Percentiles rank a stretch among this genome's conserved stretches.
Evolutionary conservation across 441 rosid genomes (phyloP).

Genomic region (Adansonia madagascariensis): DNA sequence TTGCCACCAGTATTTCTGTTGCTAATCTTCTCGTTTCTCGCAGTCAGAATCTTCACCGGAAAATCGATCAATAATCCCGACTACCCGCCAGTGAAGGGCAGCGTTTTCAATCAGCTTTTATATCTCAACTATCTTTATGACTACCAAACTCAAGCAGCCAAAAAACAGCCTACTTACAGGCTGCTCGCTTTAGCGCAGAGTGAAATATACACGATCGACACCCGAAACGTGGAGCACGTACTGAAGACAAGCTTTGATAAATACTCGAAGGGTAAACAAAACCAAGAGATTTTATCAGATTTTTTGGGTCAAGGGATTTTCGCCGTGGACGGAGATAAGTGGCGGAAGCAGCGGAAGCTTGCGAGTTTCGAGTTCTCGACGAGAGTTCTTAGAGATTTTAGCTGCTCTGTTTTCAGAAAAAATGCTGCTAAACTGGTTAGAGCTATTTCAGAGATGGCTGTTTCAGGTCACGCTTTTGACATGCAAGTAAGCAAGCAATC

Average conservation of each 20-base stretch:
- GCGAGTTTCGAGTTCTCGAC: slow-evolving; percentile 56
- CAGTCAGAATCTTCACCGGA: slow-evolving; percentile 45
- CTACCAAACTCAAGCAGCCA: slow-evolving; percentile 50
- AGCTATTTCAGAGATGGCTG: slow-evolving; percentile 38
- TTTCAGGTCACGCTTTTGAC: slow-evolving; percentile 40
- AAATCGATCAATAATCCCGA: slow-evolving; percentile 48
- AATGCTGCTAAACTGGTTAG: slow-evolving; percentile 29
- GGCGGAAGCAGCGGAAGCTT: slow-evolving; percentile 53
- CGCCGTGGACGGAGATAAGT: slow-evolving; percentile 52
- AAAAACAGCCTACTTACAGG: slow-evolving; percentile 49
- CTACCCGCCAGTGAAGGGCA: slow-evolving; percentile 63
- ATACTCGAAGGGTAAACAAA: slow-evolving; percentile 35
- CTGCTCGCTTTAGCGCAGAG: slow-evolving; percentile 53
- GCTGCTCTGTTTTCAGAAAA: slow-evolving; percentile 34
- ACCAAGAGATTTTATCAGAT: slow-evolving; percentile 37
- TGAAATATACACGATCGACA: slow-evolving; percentile 56
- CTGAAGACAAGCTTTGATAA: slow-evolving; percentile 40
- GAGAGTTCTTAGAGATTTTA: slow-evolving; percentile 44
- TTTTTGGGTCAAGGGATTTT: slow-evolving; percentile 53
- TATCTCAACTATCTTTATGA: slow-evolving; percentile 60
- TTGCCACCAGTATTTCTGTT: slow-evolving; percentile 31
- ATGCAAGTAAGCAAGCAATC: slow-evolving; percentile 60
- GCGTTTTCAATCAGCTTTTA: slow-evolving; percentile 49
- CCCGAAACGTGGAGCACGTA: slow-evolving; percentile 64
- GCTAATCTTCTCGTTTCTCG: slow-evolving; percentile 23